Evolutionary conservation across 2,329 filamentous ascomycete species (phyloP), one percentile per base, ranked within the genome.

Genomic region (Phyllosticta citribraziliensis): DNA sequence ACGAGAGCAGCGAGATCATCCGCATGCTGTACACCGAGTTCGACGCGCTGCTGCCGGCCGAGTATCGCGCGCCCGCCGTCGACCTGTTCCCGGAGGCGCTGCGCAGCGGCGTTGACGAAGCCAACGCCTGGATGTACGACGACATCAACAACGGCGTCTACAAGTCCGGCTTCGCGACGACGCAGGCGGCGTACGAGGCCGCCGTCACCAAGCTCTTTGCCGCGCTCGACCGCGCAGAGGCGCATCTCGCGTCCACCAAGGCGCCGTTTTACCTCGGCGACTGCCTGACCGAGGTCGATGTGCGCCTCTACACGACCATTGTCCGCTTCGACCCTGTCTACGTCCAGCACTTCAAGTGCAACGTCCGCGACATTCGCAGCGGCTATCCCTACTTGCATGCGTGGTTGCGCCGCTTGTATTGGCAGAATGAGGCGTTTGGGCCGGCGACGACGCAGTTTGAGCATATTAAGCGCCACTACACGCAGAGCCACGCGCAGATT

Each of bases 1-100:
- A 97, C 67, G 92, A 96, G 81, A 91, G 88, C 74, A 86, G 87
- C 66, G 92, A 97, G 77, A 96, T 97, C 72, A 86, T 96, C 72
- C 86, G 92, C 70, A 96, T 96, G 89, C 79, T 97, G 64, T 89
- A 89, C 71, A 82, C 81, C 52, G 89, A 85, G 73, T 97, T 97
- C 71, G 86, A 97, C 62, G 70, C 75, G 50, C 55, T 80, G 24
- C 66, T 81, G n/a, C 73, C 74, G 1, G 74, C 75, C 6, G 70
- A 78, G 65, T 75, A 76, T 67, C 75, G 72, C 63, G 69, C 71
- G 0, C 40, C 40, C 6, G 24, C 52, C 8, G 57, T 80, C 1
- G 77, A 79, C 56, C 69, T 80, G 5, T 72, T 79, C 35, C 79
- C 79, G 0, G 67, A 75, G 62, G 70, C 76, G 6, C 65, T 81